Percentiles rank a stretch among this genome's conserved stretches.
phyloP scores from a whole-genome alignment of 768 basidiomycete species.

The Macrocybe gigantea region DNA sequence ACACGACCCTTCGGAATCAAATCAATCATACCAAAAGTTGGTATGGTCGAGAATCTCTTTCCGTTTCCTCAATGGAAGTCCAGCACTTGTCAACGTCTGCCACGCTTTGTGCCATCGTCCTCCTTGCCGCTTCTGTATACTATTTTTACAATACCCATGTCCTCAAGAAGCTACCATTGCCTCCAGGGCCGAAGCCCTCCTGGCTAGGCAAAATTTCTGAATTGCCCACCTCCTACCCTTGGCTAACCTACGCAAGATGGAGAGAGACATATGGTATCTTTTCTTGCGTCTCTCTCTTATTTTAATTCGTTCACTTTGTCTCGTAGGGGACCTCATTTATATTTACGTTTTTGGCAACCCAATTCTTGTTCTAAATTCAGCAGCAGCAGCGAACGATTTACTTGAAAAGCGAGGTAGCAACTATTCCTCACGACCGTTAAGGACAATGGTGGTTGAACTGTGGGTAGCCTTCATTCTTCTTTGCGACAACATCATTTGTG shows the following conservation, averaged over 20 bases:
- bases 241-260: constrained; percentile 42
- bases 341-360: constrained; percentile 38
- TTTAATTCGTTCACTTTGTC: not conserved
- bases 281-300: constrained; percentile 1
- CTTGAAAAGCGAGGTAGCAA: constrained; percentile 38
- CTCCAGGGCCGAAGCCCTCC: constrained; percentile 36
- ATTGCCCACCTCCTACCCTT: constrained; percentile 32
- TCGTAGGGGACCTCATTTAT: constrained; percentile 40
- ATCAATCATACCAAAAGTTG: no score
- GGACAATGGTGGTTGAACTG: constrained; percentile 39
- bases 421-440: constrained; percentile 37
- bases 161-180: constrained; percentile 19
- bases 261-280: constrained; percentile 32
- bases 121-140: constrained; percentile 4
- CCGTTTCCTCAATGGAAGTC: no score
- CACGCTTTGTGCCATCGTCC: not conserved
- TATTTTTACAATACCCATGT: constrained; percentile 5
- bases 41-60: no score
- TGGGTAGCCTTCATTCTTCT: constrained; percentile 14
- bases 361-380: constrained; percentile 40
- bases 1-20: not conserved
- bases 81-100: not conserved
- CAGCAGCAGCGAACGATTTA: constrained; percentile 32
- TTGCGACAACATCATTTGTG: not conserved
- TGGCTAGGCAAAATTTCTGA: constrained; percentile 24